Evolutionary conservation across 148 eudicot species (phyloP).

Genomic region (Vaccinium macrocarpon): DNA sequence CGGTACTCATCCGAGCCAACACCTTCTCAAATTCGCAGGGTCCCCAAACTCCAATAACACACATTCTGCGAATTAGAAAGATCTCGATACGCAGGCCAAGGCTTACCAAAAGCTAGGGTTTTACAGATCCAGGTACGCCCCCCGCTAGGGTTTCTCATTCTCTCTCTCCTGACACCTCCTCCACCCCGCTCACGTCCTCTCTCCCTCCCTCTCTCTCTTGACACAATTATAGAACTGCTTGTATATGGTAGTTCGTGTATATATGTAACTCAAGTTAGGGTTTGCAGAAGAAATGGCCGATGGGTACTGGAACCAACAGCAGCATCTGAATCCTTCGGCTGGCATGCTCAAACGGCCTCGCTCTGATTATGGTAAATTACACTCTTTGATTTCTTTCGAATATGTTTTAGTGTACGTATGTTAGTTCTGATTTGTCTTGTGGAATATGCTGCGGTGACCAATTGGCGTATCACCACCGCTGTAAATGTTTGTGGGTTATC

Average conservation of each 20-base stretch:
- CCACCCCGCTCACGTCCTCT: background rate
- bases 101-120: constrained; percentile 10
- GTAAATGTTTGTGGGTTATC: background rate
- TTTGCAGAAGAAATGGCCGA: constrained; percentile 28
- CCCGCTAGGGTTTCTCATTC: background rate
- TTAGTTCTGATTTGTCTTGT: background rate
- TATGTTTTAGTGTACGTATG: background rate
- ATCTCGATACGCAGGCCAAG: constrained; percentile 6
- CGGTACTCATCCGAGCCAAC: background rate
- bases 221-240: background rate
- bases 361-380: constrained; percentile 20
- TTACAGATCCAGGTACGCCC: background rate
- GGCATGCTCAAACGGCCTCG: constrained; percentile 36
- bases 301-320: constrained; percentile 31
- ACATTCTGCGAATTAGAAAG: background rate
- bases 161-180: background rate
- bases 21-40: background rate
- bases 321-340: constrained; percentile 19
- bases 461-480: background rate
- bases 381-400: background rate
- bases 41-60: background rate
- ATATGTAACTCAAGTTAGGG: background rate
- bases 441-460: background rate
- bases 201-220: background rate
- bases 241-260: background rate